These are phyloP conservation scores for Populus alba DNA, from an alignment of 345 rosid species.

Conservation along the genomic window DNA sequence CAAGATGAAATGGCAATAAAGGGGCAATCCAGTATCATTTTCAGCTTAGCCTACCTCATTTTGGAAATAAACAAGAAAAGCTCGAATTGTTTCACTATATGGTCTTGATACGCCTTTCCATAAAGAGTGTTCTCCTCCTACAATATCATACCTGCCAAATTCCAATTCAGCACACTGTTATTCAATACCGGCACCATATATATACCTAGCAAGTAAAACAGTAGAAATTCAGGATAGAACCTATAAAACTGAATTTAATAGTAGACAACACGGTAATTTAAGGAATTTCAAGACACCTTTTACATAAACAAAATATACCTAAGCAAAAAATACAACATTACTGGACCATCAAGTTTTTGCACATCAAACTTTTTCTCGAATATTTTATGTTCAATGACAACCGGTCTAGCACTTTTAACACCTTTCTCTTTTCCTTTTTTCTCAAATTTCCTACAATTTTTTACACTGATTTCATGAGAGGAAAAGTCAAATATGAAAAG, in stretches of 20 bases:
- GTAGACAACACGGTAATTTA: too few species aligned
- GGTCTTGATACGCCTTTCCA: constrained; percentile 91
- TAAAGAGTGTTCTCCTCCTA: constrained; percentile 66
- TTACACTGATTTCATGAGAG: too few species aligned
- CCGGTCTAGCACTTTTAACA: too few species aligned
- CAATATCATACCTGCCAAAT: constrained; percentile 76
- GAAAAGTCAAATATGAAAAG: too few species aligned
- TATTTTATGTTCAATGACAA: too few species aligned
- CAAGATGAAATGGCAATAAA: background rate
- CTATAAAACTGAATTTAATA: background rate
- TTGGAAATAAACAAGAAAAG: constrained; percentile 88
- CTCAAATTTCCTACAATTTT: too few species aligned
- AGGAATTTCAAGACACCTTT: too few species aligned
- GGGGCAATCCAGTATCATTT: background rate
- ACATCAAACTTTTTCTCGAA: too few species aligned
- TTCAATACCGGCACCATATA: constrained; percentile 28
- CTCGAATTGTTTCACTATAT: constrained; percentile 85
- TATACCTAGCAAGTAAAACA: constrained; percentile 28
- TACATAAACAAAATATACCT: too few species aligned
- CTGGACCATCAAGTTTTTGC: too few species aligned
- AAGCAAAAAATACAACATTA: too few species aligned
- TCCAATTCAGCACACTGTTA: constrained; percentile 32
- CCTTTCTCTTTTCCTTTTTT: too few species aligned
- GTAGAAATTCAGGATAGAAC: constrained; percentile 7
- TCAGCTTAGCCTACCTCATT: constrained; percentile 54